Evolutionary conservation across 2,329 filamentous ascomycete species (phyloP), one percentile per base, ranked within the genome.

Genomic region (Aspergillus fumigatus): DNA sequence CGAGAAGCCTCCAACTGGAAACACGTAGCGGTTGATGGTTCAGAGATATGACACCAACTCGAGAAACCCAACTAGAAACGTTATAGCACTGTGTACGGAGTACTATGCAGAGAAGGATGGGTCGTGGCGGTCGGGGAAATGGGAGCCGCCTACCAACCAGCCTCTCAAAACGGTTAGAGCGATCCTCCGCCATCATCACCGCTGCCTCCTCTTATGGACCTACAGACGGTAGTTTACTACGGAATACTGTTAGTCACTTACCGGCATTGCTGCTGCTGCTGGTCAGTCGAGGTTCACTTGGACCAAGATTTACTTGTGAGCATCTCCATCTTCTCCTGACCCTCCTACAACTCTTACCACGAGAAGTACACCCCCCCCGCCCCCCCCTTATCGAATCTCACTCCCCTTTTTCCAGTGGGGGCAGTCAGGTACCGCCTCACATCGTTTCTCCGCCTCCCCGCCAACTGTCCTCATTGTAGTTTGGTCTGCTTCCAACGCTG

Each of bases 401-500:
- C 26, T 45, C 23, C 25, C 40, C 52, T 48, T 45, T 55, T 55
- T 55, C 50, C 47, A 48, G 45, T 41, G 21, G 56, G 54, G 52
- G 47, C 40, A 51, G 50, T 58, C 61, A 59, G 58, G 57, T 58
- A 60, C 59, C 57, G 52, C 54, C 51, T 52, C 56, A 56, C 38
- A 43, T 53, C 48, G 35, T 19, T 59, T 40, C 48, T 55, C 50
- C 47, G 50, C 54, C 50, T 61, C 60, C 58, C 62, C 62, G 59
- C 62, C 63, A 64, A 61, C 61, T 65, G 62, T 62, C 61, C 59
- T 62, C 59, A 55, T 14, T 23, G 43, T 51, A 21, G 32, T 25
- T 50, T 58, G 58, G 21, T 55, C 48, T 25, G 54, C 50, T 35
- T 50, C 55, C 41, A 53, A 53, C 50, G 51, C 59, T n/a, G 19